phyloP scores from a whole-genome alignment of 208 protist species.

The Acanthamoeba rhysodes region DNA sequence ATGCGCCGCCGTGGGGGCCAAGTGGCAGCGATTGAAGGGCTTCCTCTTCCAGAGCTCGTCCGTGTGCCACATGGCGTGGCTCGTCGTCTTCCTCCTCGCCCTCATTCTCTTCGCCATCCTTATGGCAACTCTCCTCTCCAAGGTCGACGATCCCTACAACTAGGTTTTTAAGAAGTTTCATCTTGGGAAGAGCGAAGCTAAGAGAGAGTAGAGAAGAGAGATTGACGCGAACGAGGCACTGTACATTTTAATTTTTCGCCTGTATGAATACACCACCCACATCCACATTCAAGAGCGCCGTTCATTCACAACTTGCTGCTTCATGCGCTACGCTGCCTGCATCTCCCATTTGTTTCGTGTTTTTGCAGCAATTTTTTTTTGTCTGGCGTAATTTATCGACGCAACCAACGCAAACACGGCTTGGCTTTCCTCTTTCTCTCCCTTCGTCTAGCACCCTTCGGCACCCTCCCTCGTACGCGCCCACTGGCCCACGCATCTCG shows the following conservation, averaged over 20 bases:
- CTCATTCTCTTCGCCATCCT: constrained; percentile 49
- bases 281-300: not conserved
- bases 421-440: not conserved
- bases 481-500: too few relatives aligned
- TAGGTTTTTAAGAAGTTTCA: not conserved
- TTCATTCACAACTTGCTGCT: too few relatives aligned
- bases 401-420: not conserved
- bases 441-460: not conserved
- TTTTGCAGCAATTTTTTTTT: too few relatives aligned
- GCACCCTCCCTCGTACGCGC: too few relatives aligned
- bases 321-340: too few relatives aligned
- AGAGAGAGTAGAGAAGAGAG: not conserved
- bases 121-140: constrained; percentile 46
- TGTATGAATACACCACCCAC: not conserved
- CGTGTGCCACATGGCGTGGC: constrained; percentile 60
- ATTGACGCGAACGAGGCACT: not conserved
- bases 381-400: constrained; percentile 14
- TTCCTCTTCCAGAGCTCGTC: constrained; percentile 67
- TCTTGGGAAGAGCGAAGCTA: not conserved
- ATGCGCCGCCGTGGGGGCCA: not conserved
- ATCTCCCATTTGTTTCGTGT: too few relatives aligned
- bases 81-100: not conserved
- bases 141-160: constrained; percentile 56
- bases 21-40: not conserved
- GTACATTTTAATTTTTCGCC: not conserved